Base-by-base conservation (phyloP, 345 rosid species). In the Eucalyptus albens region DNA sequence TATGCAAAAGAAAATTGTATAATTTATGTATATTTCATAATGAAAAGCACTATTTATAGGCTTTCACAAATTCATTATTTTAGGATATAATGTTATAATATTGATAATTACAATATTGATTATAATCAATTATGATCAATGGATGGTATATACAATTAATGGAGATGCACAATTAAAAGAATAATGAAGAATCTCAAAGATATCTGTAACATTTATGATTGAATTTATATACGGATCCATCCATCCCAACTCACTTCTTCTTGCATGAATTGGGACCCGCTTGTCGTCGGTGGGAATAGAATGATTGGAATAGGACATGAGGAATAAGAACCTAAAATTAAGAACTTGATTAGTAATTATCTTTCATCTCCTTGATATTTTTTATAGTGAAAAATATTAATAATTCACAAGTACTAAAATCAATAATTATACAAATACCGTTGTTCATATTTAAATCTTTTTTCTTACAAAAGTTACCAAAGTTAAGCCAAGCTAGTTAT, bases 21-120 rank as follows among this genome's bases (percentile, higher is more conserved):
- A 77, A 11, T 77, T 77, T 37, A 2, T 37, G 45, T 77, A 42
- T 77, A 14, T 65, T 65, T 65, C 21, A 7, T 65, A 31, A 65
- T 65, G 16, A 62, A 62, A 62, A 62, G 69, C 31, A 62, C 69
- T 62, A 29, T 62, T 26, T 6, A 29, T 62, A 27, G 15, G 69
- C 17, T 62, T 27, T 62, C 15, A 31, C 24, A 31, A 69, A 40
- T 17, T 69, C 40, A 33, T 33, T 33, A 69, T 69, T 0, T 0
- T 0, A 65, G 24, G 11, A 33, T 0, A 33, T 33, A 31, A 31
- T 69, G 0, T 31, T 9, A 31, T 0, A 9, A 33, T 69, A 16
- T 69, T 3, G 81, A 19, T 53, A 53, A 69, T 31, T 9, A 31
- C 24, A 0, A 31, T 33, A 16, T 33, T 0, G 44, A 33, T 31